Evolutionary conservation across 208 protist genomes (phyloP).

Genomic region (Wallacemonas sp.): DNA sequence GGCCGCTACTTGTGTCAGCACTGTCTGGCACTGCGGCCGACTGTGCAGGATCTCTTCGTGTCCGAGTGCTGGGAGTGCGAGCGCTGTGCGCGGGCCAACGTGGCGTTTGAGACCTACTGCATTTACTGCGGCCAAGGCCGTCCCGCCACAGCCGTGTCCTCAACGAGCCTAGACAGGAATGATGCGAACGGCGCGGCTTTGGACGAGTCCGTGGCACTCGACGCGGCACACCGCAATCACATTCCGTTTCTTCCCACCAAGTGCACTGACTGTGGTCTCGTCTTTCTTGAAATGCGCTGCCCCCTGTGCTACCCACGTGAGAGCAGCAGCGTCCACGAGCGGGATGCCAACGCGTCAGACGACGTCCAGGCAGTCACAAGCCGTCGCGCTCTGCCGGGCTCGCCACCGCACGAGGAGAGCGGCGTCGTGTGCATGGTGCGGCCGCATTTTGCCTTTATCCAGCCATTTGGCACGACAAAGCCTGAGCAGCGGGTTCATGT

Average conservation of each 20-base stretch:
- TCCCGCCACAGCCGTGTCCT: neutral
- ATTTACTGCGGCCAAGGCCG: constrained; percentile 61
- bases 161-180: neutral
- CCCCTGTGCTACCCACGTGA: constrained; percentile 42
- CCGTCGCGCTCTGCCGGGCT: neutral
- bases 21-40: constrained; percentile 65
- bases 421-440: constrained; percentile 64
- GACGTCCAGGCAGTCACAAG: too few relatives aligned
- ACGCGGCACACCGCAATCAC: constrained; percentile 14
- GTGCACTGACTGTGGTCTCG: constrained; percentile 57
- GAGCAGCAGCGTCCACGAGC: too few relatives aligned
- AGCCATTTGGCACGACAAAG: constrained; percentile 46
- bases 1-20: constrained; percentile 77
- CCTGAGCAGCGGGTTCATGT: constrained; percentile 56
- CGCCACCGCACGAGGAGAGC: constrained; percentile 33
- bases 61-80: constrained; percentile 71
- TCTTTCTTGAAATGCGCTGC: constrained; percentile 77
- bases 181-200: too few relatives aligned
- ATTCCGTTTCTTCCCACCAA: constrained; percentile 68
- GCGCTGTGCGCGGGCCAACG: constrained; percentile 56
- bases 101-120: constrained; percentile 83
- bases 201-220: too few relatives aligned
- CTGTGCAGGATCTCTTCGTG: constrained; percentile 50
- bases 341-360: neutral
- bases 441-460: constrained; percentile 55